A percentile compares a stretch with the other conserved stretches of the same genome.
Evolutionary conservation across 106 monocot species (phyloP).

Genomic region (Posidonia australis): DNA sequence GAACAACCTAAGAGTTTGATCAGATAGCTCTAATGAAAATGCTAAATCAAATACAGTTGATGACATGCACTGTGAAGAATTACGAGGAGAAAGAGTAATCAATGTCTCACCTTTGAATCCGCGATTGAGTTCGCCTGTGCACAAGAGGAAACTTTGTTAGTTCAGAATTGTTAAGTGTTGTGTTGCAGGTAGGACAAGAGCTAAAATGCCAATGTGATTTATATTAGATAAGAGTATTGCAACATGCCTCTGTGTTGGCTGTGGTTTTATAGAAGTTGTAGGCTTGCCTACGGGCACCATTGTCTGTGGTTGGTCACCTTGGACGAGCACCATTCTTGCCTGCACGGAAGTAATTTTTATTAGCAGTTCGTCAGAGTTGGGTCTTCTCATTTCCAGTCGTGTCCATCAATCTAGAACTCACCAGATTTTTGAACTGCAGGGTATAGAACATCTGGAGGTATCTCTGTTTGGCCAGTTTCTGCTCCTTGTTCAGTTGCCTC

Average conservation of each 20-base stretch:
- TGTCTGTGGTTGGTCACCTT: constrained; percentile 14
- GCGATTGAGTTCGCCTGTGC: constrained; percentile 23
- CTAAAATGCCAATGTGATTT: no score
- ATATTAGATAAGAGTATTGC: constrained; percentile 16
- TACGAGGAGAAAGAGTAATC: not conserved
- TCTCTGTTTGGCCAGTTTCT: constrained; percentile 56
- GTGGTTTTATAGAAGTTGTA: not conserved
- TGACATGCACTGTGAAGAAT: not conserved
- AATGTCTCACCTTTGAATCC: constrained; percentile 29
- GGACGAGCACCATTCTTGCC: constrained; percentile 31
- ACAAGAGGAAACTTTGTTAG: constrained; percentile 1
- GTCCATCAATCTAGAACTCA: not conserved
- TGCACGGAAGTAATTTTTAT: constrained; percentile 1
- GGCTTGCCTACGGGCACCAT: not conserved
- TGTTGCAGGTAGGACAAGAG: constrained; percentile 1
- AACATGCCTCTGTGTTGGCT: constrained; percentile 23
- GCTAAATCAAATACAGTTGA: no score
- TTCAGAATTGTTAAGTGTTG: not conserved
- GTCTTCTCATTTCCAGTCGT: not conserved
- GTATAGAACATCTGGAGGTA: constrained; percentile 86
- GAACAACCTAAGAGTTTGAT: not conserved
- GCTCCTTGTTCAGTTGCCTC: constrained; percentile 74
- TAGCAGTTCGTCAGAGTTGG: not conserved
- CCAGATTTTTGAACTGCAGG: constrained; percentile 70
- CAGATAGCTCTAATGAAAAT: no score